A percentile compares a stretch with the other conserved stretches of the same genome.
Conservation (phyloP, 2,329 filamentous ascomycete species). For the Lachnellula subtilissima region DNA sequence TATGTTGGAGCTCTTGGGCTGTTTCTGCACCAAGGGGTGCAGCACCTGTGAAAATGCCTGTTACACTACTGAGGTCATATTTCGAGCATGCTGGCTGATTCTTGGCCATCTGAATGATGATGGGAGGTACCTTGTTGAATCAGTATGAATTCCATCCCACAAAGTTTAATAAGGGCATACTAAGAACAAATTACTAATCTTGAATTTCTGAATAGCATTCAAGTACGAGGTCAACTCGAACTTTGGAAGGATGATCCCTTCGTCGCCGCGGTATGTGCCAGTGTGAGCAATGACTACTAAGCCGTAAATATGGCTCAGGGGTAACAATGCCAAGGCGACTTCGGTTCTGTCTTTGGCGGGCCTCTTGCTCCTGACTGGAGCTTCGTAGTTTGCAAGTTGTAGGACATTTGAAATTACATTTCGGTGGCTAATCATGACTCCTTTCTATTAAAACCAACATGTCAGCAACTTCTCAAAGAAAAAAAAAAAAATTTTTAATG, state of each 20-base stretch:
- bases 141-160: constrained; percentile 65
- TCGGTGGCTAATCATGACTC: constrained; percentile 77
- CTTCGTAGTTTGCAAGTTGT: constrained; percentile 39
- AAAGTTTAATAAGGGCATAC: constrained; percentile 48
- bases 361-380: constrained; percentile 47
- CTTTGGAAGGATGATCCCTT: constrained; percentile 66
- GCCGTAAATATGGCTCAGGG: constrained; percentile 82
- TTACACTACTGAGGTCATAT: constrained; percentile 67
- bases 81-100: constrained; percentile 53
- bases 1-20: constrained; percentile 49
- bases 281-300: constrained; percentile 66
- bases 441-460: constrained; percentile 49
- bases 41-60: constrained; percentile 65
- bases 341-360: constrained; percentile 28
- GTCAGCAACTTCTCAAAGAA: not conserved
- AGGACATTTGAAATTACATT: constrained; percentile 76
- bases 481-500: too few relatives aligned
- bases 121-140: constrained; percentile 68
- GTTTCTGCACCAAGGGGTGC: constrained; percentile 74
- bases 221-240: constrained; percentile 69
- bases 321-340: constrained; percentile 63
- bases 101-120: constrained; percentile 72
- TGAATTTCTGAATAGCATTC: constrained; percentile 60
- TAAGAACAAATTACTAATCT: constrained; percentile 62
- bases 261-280: constrained; percentile 66